Evolutionary conservation across 192 early-diverging fungal genomes (phyloP).

Genomic region (Backusella liffmaniae): DNA sequence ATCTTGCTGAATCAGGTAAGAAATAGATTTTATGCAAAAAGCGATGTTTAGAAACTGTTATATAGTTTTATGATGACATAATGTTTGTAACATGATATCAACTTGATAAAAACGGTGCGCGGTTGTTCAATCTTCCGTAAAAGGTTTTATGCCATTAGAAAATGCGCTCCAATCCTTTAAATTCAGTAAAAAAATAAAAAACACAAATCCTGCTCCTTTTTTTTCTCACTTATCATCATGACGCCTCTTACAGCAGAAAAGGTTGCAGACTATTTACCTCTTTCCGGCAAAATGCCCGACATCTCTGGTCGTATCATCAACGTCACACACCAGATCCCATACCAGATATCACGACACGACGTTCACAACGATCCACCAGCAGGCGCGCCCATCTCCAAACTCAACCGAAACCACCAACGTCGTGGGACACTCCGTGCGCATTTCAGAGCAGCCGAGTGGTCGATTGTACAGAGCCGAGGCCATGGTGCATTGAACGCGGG

Average conservation of each 20-base stretch:
- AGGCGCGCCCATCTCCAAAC: slow-evolving; percentile 12
- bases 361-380: background rate
- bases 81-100: background rate
- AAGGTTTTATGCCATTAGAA: background rate
- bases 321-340: slow-evolving; percentile 37
- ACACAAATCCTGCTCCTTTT: background rate
- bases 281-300: slow-evolving; percentile 18
- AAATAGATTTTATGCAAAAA: background rate
- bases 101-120: background rate
- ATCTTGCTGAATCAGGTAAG: background rate
- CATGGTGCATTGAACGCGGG: slow-evolving; percentile 91
- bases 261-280: slow-evolving; percentile 24
- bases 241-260: slow-evolving; percentile 23
- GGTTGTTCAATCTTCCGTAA: background rate
- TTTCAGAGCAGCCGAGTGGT: slow-evolving; percentile 23
- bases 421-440: slow-evolving; percentile 1
- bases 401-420: slow-evolving; percentile 14
- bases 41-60: background rate
- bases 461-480: slow-evolving; percentile 54
- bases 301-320: slow-evolving; percentile 30
- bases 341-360: slow-evolving; percentile 15
- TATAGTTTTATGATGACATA: background rate
- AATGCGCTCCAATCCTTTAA: background rate
- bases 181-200: background rate
- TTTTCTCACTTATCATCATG: background rate